Percentiles rank a stretch among this genome's conserved stretches.
These are phyloP conservation scores for Olyra latifolia DNA, from an alignment of 176 grass and related monocot species.

Conservation along the genomic window DNA sequence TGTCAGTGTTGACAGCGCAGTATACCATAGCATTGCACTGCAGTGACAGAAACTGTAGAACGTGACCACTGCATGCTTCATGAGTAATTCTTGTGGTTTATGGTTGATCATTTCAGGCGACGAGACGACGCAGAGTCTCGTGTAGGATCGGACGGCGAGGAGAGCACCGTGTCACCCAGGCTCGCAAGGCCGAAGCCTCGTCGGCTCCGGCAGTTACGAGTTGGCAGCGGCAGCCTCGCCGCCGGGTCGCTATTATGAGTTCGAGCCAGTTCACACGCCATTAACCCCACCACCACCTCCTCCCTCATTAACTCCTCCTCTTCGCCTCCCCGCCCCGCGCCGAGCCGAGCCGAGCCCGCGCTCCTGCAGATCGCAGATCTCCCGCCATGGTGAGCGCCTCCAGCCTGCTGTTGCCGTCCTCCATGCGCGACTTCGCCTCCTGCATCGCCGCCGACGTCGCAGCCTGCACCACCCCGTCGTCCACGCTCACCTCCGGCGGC, in stretches of 20 bases:
- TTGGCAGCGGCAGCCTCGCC: not conserved
- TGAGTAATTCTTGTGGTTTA: too few species aligned
- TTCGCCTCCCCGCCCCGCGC: not conserved
- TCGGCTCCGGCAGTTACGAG: constrained; percentile 30
- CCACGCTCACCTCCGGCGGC: constrained; percentile 27
- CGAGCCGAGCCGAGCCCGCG: too few species aligned
- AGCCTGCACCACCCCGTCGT: constrained; percentile 39
- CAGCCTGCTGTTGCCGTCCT: constrained; percentile 58
- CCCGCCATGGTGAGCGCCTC: constrained; percentile 54
- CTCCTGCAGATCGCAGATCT: constrained; percentile 7
- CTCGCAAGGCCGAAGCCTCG: not conserved
- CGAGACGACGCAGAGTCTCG: too few species aligned
- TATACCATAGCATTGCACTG: too few species aligned
- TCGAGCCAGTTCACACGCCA: not conserved
- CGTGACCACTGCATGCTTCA: too few species aligned
- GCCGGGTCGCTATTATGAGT: constrained; percentile 20
- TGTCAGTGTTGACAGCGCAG: too few species aligned
- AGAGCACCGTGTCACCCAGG: too few species aligned
- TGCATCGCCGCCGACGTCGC: constrained; percentile 69
- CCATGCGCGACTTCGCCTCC: constrained; percentile 72
- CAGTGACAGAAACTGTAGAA: too few species aligned
- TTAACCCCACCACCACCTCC: not conserved
- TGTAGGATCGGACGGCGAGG: too few species aligned
- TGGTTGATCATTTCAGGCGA: too few species aligned
- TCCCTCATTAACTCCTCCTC: not conserved